Conservation (phyloP, 139 green algal genomes). For the Eudorina sp. region DNA sequence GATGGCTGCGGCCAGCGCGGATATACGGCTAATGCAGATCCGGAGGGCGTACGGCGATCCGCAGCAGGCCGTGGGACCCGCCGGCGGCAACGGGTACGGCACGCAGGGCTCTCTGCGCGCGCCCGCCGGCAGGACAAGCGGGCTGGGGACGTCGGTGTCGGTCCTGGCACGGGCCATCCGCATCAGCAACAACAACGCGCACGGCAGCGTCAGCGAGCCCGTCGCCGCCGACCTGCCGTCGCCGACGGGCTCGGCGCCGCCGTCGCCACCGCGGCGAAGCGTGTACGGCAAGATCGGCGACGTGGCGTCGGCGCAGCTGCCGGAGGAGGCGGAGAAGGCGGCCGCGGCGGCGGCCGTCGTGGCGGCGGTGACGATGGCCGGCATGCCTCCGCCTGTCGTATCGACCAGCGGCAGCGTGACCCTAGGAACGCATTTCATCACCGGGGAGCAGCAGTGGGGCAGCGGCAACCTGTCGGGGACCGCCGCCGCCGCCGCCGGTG, state of each 20-base stretch:
- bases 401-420: not conserved
- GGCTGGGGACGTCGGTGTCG: not conserved
- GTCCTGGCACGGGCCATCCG: not conserved
- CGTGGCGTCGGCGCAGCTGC: not conserved
- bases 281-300: not conserved
- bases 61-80: not conserved
- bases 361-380: not conserved
- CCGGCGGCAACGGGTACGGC: no score
- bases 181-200: not conserved
- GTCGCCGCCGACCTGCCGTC: not conserved
- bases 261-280: not conserved
- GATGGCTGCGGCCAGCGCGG: not conserved
- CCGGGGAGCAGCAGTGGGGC: constrained; percentile 11
- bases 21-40: not conserved
- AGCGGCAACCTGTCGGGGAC: not conserved
- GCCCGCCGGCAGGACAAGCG: not conserved
- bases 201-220: not conserved
- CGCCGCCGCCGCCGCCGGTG: no score
- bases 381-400: no score
- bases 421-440: not conserved
- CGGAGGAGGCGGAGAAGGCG: not conserved
- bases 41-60: not conserved
- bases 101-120: no score
- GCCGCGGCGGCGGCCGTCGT: not conserved
- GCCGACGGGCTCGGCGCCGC: not conserved